Conservation (phyloP, 1,284 basidiomycete genomes). For the Naganishia cerealis region DNA sequence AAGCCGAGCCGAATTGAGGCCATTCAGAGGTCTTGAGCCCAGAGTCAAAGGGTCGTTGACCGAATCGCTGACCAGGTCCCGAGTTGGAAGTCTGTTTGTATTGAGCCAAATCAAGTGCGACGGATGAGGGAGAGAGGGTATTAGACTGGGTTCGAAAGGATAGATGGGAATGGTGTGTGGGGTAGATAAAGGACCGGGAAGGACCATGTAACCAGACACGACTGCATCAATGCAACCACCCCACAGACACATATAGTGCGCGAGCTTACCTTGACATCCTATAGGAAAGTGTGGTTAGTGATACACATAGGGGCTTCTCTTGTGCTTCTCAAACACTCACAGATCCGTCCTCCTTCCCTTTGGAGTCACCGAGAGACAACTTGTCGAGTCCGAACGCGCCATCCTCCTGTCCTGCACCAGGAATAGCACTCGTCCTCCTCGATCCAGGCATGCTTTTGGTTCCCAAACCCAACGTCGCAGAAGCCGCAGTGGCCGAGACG, state of each 20-base stretch:
- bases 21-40: conserved; percentile 79
- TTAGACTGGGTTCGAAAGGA: conserved; percentile 27
- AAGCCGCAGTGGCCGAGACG: conserved; percentile 8
- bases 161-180: background rate
- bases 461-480: conserved; percentile 35
- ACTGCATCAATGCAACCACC: conserved; percentile 48
- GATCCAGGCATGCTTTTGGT: conserved; percentile 54
- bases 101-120: conserved; percentile 87
- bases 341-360: conserved; percentile 62
- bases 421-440: conserved; percentile 46
- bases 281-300: conserved; percentile 19
- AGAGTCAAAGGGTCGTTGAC: conserved; percentile 61
- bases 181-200: conserved; percentile 1
- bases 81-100: conserved; percentile 67
- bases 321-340: conserved; percentile 40
- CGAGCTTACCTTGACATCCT: conserved; percentile 14
- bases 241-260: conserved; percentile 2
- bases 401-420: conserved; percentile 37
- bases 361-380: conserved; percentile 40
- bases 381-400: conserved; percentile 54
- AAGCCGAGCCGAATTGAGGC: conserved; percentile 75
- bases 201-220: background rate
- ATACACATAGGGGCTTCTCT: background rate
- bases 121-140: conserved; percentile 78
- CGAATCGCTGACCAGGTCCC: conserved; percentile 57